Percentiles rank a stretch among this genome's conserved stretches.
Evolutionary conservation across 2,329 filamentous ascomycete genomes (phyloP).

Genomic region (Colletotrichum eleusines): DNA sequence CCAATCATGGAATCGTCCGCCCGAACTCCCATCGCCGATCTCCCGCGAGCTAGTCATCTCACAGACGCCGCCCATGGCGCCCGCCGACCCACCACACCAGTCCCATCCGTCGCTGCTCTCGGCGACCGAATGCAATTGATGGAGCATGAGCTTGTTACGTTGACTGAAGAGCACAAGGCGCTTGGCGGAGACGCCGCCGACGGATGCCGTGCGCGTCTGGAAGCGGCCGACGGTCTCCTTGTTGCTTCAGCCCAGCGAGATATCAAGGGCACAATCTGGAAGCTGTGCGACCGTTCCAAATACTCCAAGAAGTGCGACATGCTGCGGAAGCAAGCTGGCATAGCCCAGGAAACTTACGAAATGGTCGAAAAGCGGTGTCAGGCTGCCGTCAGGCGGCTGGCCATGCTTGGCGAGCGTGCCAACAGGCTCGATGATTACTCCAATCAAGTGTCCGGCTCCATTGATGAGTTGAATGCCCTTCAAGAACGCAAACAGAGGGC

Average conservation of each 20-base stretch:
- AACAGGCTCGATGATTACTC: neutral
- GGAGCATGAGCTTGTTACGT: neutral
- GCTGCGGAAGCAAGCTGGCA: neutral
- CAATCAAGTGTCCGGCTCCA: neutral
- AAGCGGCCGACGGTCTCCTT: neutral
- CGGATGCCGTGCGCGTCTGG: neutral
- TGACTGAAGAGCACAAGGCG: neutral
- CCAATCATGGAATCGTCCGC: constrained; percentile 14
- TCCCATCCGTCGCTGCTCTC: neutral
- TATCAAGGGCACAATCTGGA: neutral
- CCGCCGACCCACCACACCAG: constrained; percentile 10
- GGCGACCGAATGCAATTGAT: neutral
- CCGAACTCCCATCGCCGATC: constrained; percentile 28
- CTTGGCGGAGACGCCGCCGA: neutral
- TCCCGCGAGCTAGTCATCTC: constrained; percentile 22
- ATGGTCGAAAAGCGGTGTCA: neutral
- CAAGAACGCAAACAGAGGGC: neutral
- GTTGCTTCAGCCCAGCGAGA: neutral
- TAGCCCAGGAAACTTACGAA: neutral
- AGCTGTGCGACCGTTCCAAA: neutral
- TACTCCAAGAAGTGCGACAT: neutral
- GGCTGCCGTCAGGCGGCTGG: neutral
- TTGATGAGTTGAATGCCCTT: neutral
- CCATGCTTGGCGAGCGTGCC: neutral
- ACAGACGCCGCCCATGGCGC: neutral